A percentile compares a stretch with the other conserved stretches of the same genome.
Conservation (phyloP, 2,329 filamentous ascomycete genomes). For the Monosporascus cannonballus region DNA sequence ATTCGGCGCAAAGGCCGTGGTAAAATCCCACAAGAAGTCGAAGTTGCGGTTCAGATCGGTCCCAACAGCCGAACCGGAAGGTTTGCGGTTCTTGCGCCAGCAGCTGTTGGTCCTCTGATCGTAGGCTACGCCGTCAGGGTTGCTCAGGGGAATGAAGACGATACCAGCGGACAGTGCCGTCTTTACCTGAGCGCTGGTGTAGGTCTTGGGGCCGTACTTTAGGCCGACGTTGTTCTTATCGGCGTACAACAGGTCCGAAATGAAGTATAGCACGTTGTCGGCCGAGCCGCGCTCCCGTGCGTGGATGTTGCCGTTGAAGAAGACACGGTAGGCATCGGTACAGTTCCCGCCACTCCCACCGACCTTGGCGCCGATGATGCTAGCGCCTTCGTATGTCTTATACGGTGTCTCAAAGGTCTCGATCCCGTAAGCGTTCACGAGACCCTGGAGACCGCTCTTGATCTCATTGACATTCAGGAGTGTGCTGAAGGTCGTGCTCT, state of each 20-base stretch:
- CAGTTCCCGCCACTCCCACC: slow-evolving; percentile 23
- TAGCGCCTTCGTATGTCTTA: slow-evolving; percentile 36
- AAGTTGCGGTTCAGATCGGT: slow-evolving; percentile 53
- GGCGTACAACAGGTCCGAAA: slow-evolving; percentile 50
- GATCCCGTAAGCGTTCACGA: slow-evolving; percentile 34
- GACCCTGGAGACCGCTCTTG: slow-evolving; percentile 35
- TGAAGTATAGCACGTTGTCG: slow-evolving; percentile 51
- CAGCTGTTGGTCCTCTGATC: slow-evolving; percentile 44
- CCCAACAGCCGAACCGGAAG: slow-evolving; percentile 32
- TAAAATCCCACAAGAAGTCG: slow-evolving; percentile 51
- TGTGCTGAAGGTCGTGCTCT: slow-evolving; percentile 29
- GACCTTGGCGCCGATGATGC: slow-evolving; percentile 27
- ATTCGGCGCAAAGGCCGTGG: slow-evolving; percentile 32
- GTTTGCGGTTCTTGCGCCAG: slow-evolving; percentile 53
- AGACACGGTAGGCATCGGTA: slow-evolving; percentile 39
- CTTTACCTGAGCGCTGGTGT: slow-evolving; percentile 45
- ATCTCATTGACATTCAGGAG: slow-evolving; percentile 42
- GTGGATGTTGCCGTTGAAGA: slow-evolving; percentile 48
- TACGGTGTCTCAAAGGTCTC: slow-evolving; percentile 35
- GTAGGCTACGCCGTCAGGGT: slow-evolving; percentile 47
- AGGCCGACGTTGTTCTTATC: slow-evolving; percentile 42
- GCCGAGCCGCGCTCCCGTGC: slow-evolving; percentile 52
- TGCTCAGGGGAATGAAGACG: slow-evolving; percentile 45
- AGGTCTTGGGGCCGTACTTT: slow-evolving; percentile 44
- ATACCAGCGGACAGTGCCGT: slow-evolving; percentile 46